Evolutionary conservation across 148 eudicot genomes (phyloP), one percentile per base, ranked within the genome.

Genomic region (Linanthus parryae): DNA sequence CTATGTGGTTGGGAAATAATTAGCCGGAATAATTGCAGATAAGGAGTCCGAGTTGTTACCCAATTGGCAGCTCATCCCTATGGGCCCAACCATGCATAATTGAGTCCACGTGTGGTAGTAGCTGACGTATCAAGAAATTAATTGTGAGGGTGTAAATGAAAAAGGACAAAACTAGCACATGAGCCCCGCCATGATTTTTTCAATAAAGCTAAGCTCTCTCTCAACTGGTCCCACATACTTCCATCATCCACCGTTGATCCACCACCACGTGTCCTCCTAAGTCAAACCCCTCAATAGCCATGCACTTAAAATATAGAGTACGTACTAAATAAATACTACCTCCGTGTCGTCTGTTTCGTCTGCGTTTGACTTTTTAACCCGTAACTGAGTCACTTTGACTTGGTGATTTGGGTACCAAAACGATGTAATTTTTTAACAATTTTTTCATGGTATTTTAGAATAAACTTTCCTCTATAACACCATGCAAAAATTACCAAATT

Each of bases 31-130:
- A n/a, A n/a, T n/a, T n/a, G n/a, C n/a, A n/a, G n/a, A n/a, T n/a
- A n/a, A n/a, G n/a, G n/a, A n/a, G n/a, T n/a, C n/a, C n/a, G n/a
- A n/a, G 35, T 10, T 10, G 18, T 48, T 25, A 21, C 29, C 44
- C 19, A 30, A 20, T 47, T 3, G 20, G 8, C 52, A 18, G 11
- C 19, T 26, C 8, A n/a, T 13, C 17, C 12, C 1, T 14, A 1
- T 44, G 52, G 57, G 41, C 52, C 49, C 53, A 25, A 50, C 11
- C 12, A 12, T 47, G 46, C 15, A 44, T 58, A 9, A 55, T 64
- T 33, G 27, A 12, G 30, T 46, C 54, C 82, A 77, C 75, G 82
- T 77, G 75, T 62, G 72, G 1, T 34, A 4, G 16, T 14, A 41
- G 55, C 8, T 61, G 63, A 48, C 48, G 51, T 17, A 56, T 17